phyloP scores from a whole-genome alignment of 2,329 filamentous ascomycete species.

The Cladosporium halotolerans region DNA sequence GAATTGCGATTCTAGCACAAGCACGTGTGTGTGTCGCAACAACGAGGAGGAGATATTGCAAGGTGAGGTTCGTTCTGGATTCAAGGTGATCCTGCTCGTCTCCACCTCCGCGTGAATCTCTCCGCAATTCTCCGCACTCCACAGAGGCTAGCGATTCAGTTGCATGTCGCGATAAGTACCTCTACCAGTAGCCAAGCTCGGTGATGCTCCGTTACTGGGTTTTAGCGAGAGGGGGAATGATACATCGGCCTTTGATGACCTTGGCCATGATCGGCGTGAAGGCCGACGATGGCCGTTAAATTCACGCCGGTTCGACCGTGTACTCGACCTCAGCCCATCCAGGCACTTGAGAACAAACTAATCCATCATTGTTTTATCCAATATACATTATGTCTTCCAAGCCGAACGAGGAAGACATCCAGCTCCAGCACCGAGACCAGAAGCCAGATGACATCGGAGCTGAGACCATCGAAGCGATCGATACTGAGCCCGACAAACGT shows the following conservation, averaged over 20 bases:
- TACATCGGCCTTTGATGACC: conserved; percentile 3
- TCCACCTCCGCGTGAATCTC: background rate
- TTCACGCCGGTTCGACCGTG: no score
- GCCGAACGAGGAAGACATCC: conserved; percentile 18
- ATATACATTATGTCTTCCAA: conserved; percentile 10
- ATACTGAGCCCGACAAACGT: background rate
- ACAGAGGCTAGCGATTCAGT: background rate
- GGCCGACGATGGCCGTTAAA: background rate
- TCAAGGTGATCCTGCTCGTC: no score
- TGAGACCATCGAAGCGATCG: conserved; percentile 18
- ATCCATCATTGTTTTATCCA: no score
- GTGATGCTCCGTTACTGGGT: background rate
- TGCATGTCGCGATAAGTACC: background rate
- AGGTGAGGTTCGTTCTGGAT: no score
- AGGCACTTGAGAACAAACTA: no score
- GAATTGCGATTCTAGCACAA: no score
- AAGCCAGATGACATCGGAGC: conserved; percentile 18
- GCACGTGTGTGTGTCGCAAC: no score
- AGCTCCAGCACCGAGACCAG: conserved; percentile 15
- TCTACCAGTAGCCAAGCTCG: conserved; percentile 4
- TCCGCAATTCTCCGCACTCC: background rate
- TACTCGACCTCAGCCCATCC: no score
- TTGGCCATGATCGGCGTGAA: background rate
- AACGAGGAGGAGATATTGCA: no score
- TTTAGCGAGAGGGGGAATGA: background rate